Base-by-base conservation (phyloP, 1,139 yeast genomes). In the Magnusiomyces suaveolens region DNA sequence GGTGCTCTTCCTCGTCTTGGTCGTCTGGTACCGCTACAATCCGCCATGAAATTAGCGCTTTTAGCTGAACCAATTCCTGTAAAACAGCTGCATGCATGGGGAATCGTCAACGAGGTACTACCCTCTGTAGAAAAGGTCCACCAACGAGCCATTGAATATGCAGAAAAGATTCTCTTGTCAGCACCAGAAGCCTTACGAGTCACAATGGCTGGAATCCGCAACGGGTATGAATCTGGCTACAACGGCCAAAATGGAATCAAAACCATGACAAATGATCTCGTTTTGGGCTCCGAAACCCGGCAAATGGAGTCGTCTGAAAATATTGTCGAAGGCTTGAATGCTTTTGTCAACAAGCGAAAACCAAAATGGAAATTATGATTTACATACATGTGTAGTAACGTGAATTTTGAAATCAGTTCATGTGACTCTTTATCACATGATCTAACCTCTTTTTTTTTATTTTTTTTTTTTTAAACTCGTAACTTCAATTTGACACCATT, bases 281-380 rank as follows among this genome's bases (percentile, higher is more conserved):
- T 26, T 14, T 39, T 33, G 2, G 41, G 43, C 21, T 52, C 53
- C 24, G 21, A 43, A 14, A 32, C 36, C 18, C 20, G 3, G 8
- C 18, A 16, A 2, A 43, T 43, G 43, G 33, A 46, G 12, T 18
- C 18, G 2, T 41, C 41, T 12, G 41, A 32, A 18, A 44, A 50
- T 20, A 50, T 50, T 24, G 29, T 18, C 8, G 81, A 77, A 63
- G 81, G 81, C 25, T 76, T 77, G 80, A 58, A 67, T 39, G 81
- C 81, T 3, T 77, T 77, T 62, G 68, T 71, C 32, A 78, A 74
- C 62, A 76, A 76, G 68, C 69, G 80, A 57, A 67, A 66, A 62
- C 70, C 80, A 2, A 62, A 64, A 3, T 76, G 71, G 56, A 75
- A 75, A 52, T 68, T 29, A 8, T 29, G 36, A 29, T 8, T 29